phyloP scores from a whole-genome alignment of 2,329 filamentous ascomycete genomes.

The Microthyrium microscopicum region DNA sequence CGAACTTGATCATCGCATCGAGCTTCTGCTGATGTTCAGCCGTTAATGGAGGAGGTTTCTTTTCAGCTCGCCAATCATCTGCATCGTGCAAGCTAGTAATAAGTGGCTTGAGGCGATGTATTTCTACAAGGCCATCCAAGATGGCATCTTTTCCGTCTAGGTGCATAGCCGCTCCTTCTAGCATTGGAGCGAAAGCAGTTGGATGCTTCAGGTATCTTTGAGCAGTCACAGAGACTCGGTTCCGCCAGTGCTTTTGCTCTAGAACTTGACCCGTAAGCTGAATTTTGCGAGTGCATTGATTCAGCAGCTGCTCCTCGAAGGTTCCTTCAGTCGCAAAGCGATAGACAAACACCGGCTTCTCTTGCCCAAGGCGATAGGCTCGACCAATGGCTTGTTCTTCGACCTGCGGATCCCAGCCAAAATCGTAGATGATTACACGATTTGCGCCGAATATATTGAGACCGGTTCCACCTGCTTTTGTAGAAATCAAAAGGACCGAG shows the following conservation, averaged over 20 bases:
- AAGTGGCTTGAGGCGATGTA: too few relatives aligned
- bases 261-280: constrained; percentile 67
- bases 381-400: constrained; percentile 81
- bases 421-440: constrained; percentile 74
- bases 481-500: constrained; percentile 63
- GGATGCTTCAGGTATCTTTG: too few relatives aligned
- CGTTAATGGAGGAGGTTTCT: too few relatives aligned
- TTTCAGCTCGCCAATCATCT: too few relatives aligned
- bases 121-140: too few relatives aligned
- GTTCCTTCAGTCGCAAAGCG: constrained; percentile 64
- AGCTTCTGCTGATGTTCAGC: too few relatives aligned
- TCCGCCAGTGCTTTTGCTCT: constrained; percentile 69
- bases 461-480: constrained; percentile 63
- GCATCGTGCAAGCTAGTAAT: too few relatives aligned
- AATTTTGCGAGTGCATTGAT: constrained; percentile 64
- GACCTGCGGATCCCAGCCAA: constrained; percentile 59
- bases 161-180: too few relatives aligned
- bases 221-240: too few relatives aligned
- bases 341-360: constrained; percentile 70
- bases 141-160: too few relatives aligned
- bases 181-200: too few relatives aligned
- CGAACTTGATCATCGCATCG: too few relatives aligned
- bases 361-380: constrained; percentile 72
- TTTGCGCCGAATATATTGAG: constrained; percentile 75
- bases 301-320: constrained; percentile 58